Percentiles rank a stretch among this genome's conserved stretches.
These are phyloP conservation scores for Adenanthera pavonina DNA, from an alignment of 306 rosid species.

Conservation along the genomic window DNA sequence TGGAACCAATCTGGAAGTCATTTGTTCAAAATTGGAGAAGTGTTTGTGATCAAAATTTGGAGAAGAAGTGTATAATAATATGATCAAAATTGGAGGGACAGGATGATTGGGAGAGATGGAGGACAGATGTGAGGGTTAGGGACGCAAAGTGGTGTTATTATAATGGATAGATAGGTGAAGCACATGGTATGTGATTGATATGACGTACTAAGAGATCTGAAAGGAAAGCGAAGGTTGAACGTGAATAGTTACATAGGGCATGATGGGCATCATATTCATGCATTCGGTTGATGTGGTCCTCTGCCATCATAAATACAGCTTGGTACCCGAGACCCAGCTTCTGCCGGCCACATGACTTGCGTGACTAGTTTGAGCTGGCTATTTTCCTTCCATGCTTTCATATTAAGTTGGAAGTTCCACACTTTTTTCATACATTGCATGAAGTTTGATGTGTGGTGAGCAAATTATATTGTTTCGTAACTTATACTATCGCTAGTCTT, in stretches of 20 bases:
- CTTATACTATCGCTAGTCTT: no score
- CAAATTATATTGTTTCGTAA: no score
- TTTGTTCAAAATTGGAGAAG: neutral
- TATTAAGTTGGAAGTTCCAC: no score
- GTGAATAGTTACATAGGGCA: conserved; percentile 2
- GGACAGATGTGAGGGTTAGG: neutral
- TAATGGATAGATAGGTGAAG: neutral
- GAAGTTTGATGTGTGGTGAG: no score
- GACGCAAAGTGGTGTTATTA: neutral
- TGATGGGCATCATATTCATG: neutral
- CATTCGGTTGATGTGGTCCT: conserved; percentile 25
- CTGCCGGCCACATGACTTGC: neutral
- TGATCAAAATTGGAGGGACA: no score
- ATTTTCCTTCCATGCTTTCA: neutral
- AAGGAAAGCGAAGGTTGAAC: conserved; percentile 26
- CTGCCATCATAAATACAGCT: neutral
- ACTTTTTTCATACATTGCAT: no score
- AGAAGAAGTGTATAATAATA: no score
- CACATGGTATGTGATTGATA: neutral
- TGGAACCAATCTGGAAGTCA: neutral
- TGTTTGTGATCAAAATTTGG: neutral
- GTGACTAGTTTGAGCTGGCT: neutral
- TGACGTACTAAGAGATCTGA: neutral
- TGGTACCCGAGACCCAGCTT: neutral
- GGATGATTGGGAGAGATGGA: neutral